Conservation (phyloP, 805 yeast species). For the Kluyveromyces siamensis region DNA sequence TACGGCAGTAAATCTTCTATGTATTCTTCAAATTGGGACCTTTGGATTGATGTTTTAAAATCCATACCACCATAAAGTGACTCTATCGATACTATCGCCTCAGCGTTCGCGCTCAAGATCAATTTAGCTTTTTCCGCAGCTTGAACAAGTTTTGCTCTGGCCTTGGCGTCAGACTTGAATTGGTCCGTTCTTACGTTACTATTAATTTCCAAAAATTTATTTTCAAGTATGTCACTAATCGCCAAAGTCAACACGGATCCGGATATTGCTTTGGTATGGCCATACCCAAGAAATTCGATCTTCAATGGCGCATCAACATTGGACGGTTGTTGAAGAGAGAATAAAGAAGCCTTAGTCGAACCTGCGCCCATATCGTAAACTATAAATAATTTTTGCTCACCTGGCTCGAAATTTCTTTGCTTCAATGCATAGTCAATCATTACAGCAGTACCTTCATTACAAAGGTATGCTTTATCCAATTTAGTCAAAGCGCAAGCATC, state of each 20-base stretch:
- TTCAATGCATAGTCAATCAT: conserved; percentile 66
- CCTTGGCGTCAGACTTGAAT: conserved; percentile 41
- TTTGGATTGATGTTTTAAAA: conserved; percentile 53
- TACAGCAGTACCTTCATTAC: conserved; percentile 89
- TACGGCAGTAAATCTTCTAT: conserved; percentile 35
- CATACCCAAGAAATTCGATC: conserved; percentile 66
- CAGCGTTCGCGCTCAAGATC: conserved; percentile 80
- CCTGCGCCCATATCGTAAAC: conserved; percentile 93
- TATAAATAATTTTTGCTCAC: conserved; percentile 45
- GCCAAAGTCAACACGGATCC: conserved; percentile 67
- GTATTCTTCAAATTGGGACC: conserved; percentile 72
- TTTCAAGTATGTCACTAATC: conserved; percentile 50
- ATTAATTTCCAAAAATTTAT: conserved; percentile 45
- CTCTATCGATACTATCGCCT: conserved; percentile 70
- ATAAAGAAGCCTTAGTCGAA: conserved; percentile 76
- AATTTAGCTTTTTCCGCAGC: conserved; percentile 85
- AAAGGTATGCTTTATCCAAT: conserved; percentile 48
- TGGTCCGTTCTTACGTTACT: conserved; percentile 30
- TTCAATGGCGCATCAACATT: conserved; percentile 33
- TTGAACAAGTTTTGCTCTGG: conserved; percentile 61
- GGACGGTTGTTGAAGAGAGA: conserved; percentile 44
- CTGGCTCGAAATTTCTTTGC: conserved; percentile 16
- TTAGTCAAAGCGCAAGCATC: conserved; percentile 71
- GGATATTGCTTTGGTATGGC: conserved; percentile 58
- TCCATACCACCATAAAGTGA: conserved; percentile 66